A percentile compares a stretch with the other conserved stretches of the same genome.
These are phyloP conservation scores for Aspergillus conjunctus DNA, from an alignment of 495 filamentous ascomycete species.

Conservation along the genomic window DNA sequence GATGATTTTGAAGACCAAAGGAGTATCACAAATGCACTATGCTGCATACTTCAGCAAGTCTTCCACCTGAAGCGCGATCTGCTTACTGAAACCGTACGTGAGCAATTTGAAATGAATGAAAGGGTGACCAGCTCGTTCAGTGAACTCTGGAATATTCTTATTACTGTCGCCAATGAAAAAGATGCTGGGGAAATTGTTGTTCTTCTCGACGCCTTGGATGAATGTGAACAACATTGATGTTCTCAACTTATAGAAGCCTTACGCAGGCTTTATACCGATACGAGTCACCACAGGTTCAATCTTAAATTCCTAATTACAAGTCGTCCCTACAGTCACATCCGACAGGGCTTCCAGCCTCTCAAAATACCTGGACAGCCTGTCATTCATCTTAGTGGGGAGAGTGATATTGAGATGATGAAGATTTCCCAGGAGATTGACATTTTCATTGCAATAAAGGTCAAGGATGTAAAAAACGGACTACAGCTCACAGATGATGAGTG, in stretches of 20 bases:
- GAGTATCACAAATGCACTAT: constrained; percentile 39
- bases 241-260: constrained; percentile 23
- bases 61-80: constrained; percentile 36
- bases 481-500: constrained; percentile 24
- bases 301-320: constrained; percentile 15
- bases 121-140: constrained; percentile 35
- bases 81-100: constrained; percentile 33
- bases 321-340: constrained; percentile 48
- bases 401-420: constrained; percentile 36
- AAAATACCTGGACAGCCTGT: constrained; percentile 27
- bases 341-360: constrained; percentile 28
- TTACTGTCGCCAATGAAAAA: constrained; percentile 31
- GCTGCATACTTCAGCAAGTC: constrained; percentile 52
- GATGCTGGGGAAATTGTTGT: constrained; percentile 49
- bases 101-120: constrained; percentile 32
- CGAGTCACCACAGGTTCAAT: background rate
- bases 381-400: constrained; percentile 43
- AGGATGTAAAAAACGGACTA: constrained; percentile 26
- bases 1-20: constrained; percentile 51
- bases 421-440: constrained; percentile 48
- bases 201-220: constrained; percentile 52
- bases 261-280: constrained; percentile 15
- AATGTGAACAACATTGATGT: constrained; percentile 29
- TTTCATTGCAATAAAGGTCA: constrained; percentile 37
- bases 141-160: constrained; percentile 47